These are phyloP conservation scores for Gaertneriomyces semiglobifer DNA, from an alignment of 192 early-diverging fungal genomes.

Conservation along the genomic window DNA sequence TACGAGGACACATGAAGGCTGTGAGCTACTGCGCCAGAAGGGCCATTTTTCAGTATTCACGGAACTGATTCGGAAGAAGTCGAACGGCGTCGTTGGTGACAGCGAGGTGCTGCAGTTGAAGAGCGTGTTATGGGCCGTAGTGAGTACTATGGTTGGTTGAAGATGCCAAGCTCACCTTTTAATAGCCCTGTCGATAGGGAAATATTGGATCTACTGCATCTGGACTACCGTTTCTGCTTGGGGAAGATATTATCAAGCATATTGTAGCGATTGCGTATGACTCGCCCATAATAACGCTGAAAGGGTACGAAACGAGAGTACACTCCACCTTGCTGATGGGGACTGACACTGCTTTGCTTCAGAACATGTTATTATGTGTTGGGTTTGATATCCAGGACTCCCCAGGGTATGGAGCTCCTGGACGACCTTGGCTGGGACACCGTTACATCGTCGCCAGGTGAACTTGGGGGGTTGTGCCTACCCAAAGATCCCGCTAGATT, in stretches of 20 bases:
- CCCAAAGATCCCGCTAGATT: constrained; percentile 59
- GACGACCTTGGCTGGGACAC: constrained; percentile 74
- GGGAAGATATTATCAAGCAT: constrained; percentile 68
- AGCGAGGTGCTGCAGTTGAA: constrained; percentile 57
- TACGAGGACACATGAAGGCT: constrained; percentile 72
- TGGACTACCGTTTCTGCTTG: constrained; percentile 67
- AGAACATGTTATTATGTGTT: constrained; percentile 75
- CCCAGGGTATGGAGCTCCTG: constrained; percentile 65
- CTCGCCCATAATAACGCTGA: constrained; percentile 67
- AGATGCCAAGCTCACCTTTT: not conserved
- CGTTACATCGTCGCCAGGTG: constrained; percentile 49
- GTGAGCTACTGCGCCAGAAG: constrained; percentile 53
- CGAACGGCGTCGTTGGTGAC: constrained; percentile 34
- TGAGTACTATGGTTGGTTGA: constrained; percentile 29
- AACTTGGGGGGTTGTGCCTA: constrained; percentile 60
- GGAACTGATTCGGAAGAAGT: constrained; percentile 52
- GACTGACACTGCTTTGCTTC: constrained; percentile 7
- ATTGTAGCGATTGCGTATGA: constrained; percentile 66
- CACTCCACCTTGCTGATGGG: not conserved
- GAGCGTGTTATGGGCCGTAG: constrained; percentile 75
- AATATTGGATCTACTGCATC: constrained; percentile 68
- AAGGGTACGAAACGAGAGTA: constrained; percentile 54
- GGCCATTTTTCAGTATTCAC: constrained; percentile 69
- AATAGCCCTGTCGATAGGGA: constrained; percentile 40
- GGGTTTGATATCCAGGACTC: constrained; percentile 66